Evolutionary conservation across 208 protist species (phyloP).

Genomic region (Angomonas ambiguus): DNA sequence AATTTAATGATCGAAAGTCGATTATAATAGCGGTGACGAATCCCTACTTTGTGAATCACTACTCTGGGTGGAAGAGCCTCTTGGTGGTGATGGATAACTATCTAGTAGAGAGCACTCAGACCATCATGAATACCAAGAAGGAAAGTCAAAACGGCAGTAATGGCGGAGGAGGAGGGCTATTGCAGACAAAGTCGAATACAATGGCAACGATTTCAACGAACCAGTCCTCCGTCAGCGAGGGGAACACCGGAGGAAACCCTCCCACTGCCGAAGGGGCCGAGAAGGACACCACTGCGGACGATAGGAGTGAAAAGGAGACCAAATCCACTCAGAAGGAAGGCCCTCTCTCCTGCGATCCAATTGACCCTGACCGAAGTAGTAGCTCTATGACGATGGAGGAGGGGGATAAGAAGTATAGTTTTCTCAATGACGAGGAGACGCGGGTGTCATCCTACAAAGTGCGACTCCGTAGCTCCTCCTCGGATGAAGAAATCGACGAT

Average conservation of each 20-base stretch:
- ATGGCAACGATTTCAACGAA: background rate
- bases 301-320: background rate
- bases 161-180: background rate
- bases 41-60: slow-evolving; percentile 74
- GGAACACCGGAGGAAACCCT: background rate
- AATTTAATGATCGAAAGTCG: slow-evolving; percentile 41
- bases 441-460: background rate
- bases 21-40: slow-evolving; percentile 76
- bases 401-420: no score
- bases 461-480: background rate
- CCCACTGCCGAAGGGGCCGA: background rate
- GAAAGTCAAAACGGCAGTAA: slow-evolving; percentile 21
- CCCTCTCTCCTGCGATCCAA: no score
- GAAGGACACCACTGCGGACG: background rate
- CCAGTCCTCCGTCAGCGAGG: background rate
- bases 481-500: background rate
- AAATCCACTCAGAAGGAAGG: no score
- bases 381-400: no score
- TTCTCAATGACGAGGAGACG: background rate
- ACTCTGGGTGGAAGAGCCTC: slow-evolving; percentile 65
- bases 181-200: background rate
- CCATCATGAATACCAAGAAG: background rate
- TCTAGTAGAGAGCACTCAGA: background rate
- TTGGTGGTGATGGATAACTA: slow-evolving; percentile 65
- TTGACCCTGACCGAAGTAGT: no score